Evolutionary conservation across 1,284 basidiomycete species (phyloP), one percentile per base, ranked within the genome.

Genomic region (Trametes sp.): DNA sequence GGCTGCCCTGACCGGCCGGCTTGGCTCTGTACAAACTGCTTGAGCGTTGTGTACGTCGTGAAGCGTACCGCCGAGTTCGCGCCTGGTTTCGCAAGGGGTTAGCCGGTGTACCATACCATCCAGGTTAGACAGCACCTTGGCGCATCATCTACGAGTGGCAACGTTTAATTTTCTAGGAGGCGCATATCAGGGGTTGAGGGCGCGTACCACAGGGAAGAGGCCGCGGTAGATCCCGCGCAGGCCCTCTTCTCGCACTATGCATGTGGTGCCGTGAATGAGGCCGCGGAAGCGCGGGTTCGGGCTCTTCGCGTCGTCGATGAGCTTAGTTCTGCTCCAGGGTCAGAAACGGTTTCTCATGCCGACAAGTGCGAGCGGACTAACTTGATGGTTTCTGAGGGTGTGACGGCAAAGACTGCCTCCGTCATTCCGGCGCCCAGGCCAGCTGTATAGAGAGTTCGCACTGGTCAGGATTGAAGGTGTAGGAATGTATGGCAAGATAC

Each of bases 351-450:
- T 19, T 36, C 6, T 16, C 49, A 5, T 29, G 16, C 35, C 21
- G 11, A 77, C 90, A 48, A 59, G 95, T 95, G 98, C 99, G 82
- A 99, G 38, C 38, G 38, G 38, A 46, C 45, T 46, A 59, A 96
- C 95, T 99, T 99, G 82, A 99, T 98, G 0, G 97, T 98, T 78
- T 99, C 97, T 9, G 94, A 96, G 0, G 97, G 98, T 0, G 97
- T 98, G 7, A 98, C 97, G 1, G 96, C 97, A 62, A 98, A 88
- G 28, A 98, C 76, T 1, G 97, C 96, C 77, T 99, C 97, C 75
- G 85, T 91, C 88, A 98, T 90, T 11, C 98, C 97, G 2, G 98
- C 98, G 46, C 95, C 96, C 5, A 99, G 81, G 42, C 98, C 97
- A 54, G 98, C 95, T 88, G 74, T 60, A n/a, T n/a, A 42, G 33